Evolutionary conservation across 108 stramenopile genomes (phyloP).

Genomic region (Phaeodactylum tricornutum): DNA sequence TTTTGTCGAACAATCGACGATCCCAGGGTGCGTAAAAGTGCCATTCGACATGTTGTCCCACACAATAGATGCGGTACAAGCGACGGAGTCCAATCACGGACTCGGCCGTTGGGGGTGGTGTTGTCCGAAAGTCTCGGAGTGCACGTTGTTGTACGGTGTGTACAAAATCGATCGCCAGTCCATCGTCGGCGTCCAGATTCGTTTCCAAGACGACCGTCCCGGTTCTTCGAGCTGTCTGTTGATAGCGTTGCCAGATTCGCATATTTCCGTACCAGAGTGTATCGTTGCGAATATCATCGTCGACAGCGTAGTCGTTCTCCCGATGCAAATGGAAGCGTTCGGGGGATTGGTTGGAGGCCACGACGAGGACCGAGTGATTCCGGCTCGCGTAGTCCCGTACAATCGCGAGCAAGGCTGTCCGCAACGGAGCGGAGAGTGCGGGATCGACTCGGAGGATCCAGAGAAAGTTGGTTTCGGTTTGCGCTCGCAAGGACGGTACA

Average conservation of each 20-base stretch:
- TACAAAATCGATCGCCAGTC: constrained; percentile 25
- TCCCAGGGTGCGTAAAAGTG: constrained; percentile 1
- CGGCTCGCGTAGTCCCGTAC: background rate
- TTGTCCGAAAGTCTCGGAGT: too few relatives aligned
- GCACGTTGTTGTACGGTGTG: constrained; percentile 14
- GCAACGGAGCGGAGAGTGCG: constrained; percentile 8
- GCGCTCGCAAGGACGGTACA: constrained; percentile 27
- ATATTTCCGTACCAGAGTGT: constrained; percentile 8
- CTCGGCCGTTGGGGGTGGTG: too few relatives aligned
- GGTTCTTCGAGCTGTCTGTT: constrained; percentile 8
- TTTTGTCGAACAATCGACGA: too few relatives aligned
- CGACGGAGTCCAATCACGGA: too few relatives aligned
- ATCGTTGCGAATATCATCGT: constrained; percentile 1
- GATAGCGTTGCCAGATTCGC: constrained; percentile 2
- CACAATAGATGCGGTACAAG: too few relatives aligned
- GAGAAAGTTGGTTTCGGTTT: constrained; percentile 26
- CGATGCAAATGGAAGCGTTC: too few relatives aligned
- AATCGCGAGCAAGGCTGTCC: background rate
- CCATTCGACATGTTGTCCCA: too few relatives aligned
- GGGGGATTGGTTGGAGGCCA: constrained; percentile 29
- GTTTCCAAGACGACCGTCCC: too few relatives aligned
- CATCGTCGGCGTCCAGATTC: constrained; percentile 54
- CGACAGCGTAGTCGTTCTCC: background rate
- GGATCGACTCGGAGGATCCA: constrained; percentile 50
- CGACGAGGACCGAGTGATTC: constrained; percentile 5